These are phyloP conservation scores for Neurospora sp. DNA, from an alignment of 495 filamentous ascomycete species.

Conservation along the genomic window DNA sequence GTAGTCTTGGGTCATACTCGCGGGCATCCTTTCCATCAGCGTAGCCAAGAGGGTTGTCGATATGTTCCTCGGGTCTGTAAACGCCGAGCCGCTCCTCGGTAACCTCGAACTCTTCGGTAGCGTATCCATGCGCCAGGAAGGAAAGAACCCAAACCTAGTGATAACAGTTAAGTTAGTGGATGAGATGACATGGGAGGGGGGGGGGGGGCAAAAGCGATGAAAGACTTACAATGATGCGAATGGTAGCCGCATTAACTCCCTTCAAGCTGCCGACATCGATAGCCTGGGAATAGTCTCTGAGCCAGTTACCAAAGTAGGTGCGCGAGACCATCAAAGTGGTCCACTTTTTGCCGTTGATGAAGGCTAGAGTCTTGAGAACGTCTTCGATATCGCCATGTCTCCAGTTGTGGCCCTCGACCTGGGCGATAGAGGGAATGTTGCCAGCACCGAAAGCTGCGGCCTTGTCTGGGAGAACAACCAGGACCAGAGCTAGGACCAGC, in stretches of 20 bases:
- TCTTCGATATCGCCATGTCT: conserved; percentile 94
- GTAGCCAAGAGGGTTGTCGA: conserved; percentile 84
- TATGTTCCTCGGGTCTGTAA: conserved; percentile 93
- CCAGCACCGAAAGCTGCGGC: conserved; percentile 83
- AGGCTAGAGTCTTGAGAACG: conserved; percentile 79
- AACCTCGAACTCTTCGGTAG: conserved; percentile 94
- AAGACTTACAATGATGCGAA: conserved; percentile 57
- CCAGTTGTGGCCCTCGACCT: conserved; percentile 92
- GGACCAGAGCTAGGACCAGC: conserved; percentile 38
- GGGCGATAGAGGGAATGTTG: conserved; percentile 88
- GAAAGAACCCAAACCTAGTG: conserved; percentile 68
- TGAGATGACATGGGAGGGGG: background rate
- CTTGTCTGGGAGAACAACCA: conserved; percentile 55
- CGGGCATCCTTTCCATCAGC: conserved; percentile 82
- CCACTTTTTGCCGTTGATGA: conserved; percentile 89
- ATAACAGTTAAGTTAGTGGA: background rate
- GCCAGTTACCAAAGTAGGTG: conserved; percentile 85
- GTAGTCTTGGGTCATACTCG: conserved; percentile 71
- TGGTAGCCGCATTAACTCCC: conserved; percentile 78
- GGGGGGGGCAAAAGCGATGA: conserved; percentile 14
- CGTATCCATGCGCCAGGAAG: conserved; percentile 91
- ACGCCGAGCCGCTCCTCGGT: conserved; percentile 83
- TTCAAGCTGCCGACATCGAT: conserved; percentile 89
- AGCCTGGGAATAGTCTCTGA: conserved; percentile 74
- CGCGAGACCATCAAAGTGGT: conserved; percentile 79